Evolutionary conservation across 495 filamentous ascomycete species (phyloP), one percentile per base, ranked within the genome.

Genomic region (Neurospora sp.): DNA sequence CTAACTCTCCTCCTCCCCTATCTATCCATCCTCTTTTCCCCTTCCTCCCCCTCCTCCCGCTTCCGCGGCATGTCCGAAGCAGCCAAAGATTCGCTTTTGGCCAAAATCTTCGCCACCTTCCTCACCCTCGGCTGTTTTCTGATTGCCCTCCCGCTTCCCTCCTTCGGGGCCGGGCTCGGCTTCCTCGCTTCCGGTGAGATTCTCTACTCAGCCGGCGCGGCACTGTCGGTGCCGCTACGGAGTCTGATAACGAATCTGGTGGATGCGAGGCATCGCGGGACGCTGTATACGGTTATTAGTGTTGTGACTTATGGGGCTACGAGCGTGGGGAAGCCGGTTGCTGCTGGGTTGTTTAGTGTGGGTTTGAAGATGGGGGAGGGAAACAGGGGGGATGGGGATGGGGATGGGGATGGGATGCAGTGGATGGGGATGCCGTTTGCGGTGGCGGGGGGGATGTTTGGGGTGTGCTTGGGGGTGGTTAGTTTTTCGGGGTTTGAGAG

Each of bases 261-360:
- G 10, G 79, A 84, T 22, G 78, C 81, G 4, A 80, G 88, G 35
- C 84, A 89, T 70, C 82, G 88, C 0, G 88, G 86, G 14, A 80
- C 84, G 4, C 73, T 89, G 8, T 90, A 87, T 72, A 87, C 85
- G 8, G 80, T 85, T n/a, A 86, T 90, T 71, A 83, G 85, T 38
- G 82, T 90, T 8, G 74, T 88, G 5, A 84, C 87, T 73, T 84
- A 84, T 2, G 70, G 86, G 14, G 87, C 86, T 6, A 81, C 81
- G 66, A 81, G 88, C 18, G 75, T 84, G 31, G 87, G 86, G 12
- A 84, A 83, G 37, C 78, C 88, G 3, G 74, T 85, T 1, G 81
- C 87, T 68, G 88, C 87, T 0, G 76, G 75, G 3, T 80, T 86
- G 27, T 89, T 89, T 74, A 5, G 48, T 27, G 22, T 16, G 3